phyloP scores from a whole-genome alignment of 2,329 filamentous ascomycete genomes.

The Trichoderma gracile region DNA sequence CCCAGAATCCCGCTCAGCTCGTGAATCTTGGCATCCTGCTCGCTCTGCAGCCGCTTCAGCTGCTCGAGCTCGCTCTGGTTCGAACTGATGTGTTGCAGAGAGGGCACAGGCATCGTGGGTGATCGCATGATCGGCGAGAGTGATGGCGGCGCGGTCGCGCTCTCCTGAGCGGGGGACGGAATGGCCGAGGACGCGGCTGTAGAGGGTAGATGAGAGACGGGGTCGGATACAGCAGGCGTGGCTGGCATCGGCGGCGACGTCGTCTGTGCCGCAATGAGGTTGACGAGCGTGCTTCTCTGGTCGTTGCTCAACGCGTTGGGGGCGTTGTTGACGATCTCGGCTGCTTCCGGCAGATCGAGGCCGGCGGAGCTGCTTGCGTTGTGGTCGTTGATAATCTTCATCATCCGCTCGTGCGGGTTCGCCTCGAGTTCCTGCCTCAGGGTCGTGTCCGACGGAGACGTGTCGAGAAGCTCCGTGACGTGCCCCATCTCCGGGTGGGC shows the following conservation, averaged over 20 bases:
- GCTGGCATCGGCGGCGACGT: slow-evolving; percentile 33
- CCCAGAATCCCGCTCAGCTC: slow-evolving; percentile 73
- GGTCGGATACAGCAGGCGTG: slow-evolving; percentile 29
- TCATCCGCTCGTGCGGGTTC: slow-evolving; percentile 63
- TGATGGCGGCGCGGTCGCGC: slow-evolving; percentile 38
- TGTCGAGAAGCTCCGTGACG: slow-evolving; percentile 63
- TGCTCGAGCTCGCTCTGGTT: slow-evolving; percentile 77
- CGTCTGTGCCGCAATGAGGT: slow-evolving; percentile 56
- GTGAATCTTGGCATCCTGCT: slow-evolving; percentile 76
- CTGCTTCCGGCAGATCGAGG: slow-evolving; percentile 55
- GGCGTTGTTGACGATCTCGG: slow-evolving; percentile 54
- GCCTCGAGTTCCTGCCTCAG: slow-evolving; percentile 58
- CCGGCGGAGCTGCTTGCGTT: slow-evolving; percentile 55
- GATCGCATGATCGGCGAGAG: slow-evolving; percentile 54
- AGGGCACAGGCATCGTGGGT: slow-evolving; percentile 47
- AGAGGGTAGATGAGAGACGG: slow-evolving; percentile 27
- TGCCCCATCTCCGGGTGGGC: slow-evolving; percentile 52
- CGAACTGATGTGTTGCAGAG: slow-evolving; percentile 63
- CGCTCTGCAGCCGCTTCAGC: slow-evolving; percentile 73
- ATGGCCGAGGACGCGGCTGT: slow-evolving; percentile 32
- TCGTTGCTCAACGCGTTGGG: slow-evolving; percentile 57
- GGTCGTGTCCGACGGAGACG: slow-evolving; percentile 50
- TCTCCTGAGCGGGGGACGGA: slow-evolving; percentile 33
- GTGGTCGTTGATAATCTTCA: slow-evolving; percentile 65
- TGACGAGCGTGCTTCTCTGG: slow-evolving; percentile 60